Evolutionary conservation across 129 eudicot genomes (phyloP), one percentile per base, ranked within the genome.

Genomic region (Silybum marianum): DNA sequence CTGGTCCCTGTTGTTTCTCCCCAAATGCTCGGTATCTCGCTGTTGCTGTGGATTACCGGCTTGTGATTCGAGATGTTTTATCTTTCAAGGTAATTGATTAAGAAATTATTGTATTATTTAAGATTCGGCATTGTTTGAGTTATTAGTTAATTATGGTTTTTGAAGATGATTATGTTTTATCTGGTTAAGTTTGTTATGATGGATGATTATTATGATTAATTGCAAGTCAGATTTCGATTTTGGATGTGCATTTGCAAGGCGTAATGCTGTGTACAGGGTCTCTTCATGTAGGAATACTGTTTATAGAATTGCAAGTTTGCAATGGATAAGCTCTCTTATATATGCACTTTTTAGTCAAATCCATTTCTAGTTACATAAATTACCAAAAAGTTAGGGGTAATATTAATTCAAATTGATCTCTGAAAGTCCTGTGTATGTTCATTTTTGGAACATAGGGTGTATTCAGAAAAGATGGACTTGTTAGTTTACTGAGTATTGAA

Each of bases 11-110:
- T 83, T 86, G 89, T 78, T 96, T 96, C 86, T 96, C 99, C 51
- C 99, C 98, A 2, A 89, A 96, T 84, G 87, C 97, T 42, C 88
- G 95, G 6, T 96, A 85, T 81, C 63, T 96, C 32, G 99, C 99
- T 6, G 98, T 93, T 30, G 97, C 99, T 5, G 97, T 88, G 9
- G 99, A 93, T 87, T 96, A 96, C 67, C 97, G 99, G 26, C 93
- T 96, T 71, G 99, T 96, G 36, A 87, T 96, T 82, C 99, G 99
- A 28, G 99, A 96, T 81, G 97, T 93, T 51, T 74, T 87, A 74
- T 88, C 98, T 1, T 87, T 93, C 48, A 93, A 96, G 99, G 99
- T 96, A 77, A 77, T 40, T 54, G 19, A 28, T 67, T 68, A 12
- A 76, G 12, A 60, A 68, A 23, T 58, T 24, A 10, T 6, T 22